Base-by-base conservation (phyloP, 257 asterid species). In the Forsythia viridissima region DNA sequence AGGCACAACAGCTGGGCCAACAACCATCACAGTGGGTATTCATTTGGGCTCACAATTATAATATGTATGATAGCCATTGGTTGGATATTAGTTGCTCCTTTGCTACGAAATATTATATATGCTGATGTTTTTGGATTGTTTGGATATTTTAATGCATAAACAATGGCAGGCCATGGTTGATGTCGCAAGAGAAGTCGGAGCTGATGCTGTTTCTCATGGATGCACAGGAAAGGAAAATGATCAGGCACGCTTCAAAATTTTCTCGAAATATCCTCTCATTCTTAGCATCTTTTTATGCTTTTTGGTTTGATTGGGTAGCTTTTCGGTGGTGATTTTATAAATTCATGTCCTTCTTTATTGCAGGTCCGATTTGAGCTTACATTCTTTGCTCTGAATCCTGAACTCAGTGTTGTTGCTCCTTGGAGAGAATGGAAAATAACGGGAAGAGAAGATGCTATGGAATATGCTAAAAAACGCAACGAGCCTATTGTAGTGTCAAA, bases 361-460 rank as follows among this genome's bases (percentile, higher is more conserved):
- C 89, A 93, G 99, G 99, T 95, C 72, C 98, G 97, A 9, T 95
- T 95, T 77, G 99, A 93, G 93, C 96, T 95, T 79, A 93, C 99
- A 75, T 95, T 95, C 93, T 95, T 95, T 81, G 98, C 98, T 71
- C 89, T 93, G 76, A 93, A 95, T 87, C 99, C 98, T 55, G 97
- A 92, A 73, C 99, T 95, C 63, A 88, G 78, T 80, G 98, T 93
- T 70, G 99, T 95, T 82, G 98, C 97, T 61, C 98, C 99, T 77
- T 95, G 98, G 98, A 93, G 99, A 85, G 99, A 95, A 79, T 95
- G 99, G 99, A 98, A 92, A 69, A 95, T 95, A 73, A 91, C 76
- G 8, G 99, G 99, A 77, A 86, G 99, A 85, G 99, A 95, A 81
- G 99, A 93, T 80, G 98, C 99, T 37, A 95, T 93, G 37, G 98